phyloP scores from a whole-genome alignment of 2,329 filamentous ascomycete genomes.

The Cordyceps javanica region DNA sequence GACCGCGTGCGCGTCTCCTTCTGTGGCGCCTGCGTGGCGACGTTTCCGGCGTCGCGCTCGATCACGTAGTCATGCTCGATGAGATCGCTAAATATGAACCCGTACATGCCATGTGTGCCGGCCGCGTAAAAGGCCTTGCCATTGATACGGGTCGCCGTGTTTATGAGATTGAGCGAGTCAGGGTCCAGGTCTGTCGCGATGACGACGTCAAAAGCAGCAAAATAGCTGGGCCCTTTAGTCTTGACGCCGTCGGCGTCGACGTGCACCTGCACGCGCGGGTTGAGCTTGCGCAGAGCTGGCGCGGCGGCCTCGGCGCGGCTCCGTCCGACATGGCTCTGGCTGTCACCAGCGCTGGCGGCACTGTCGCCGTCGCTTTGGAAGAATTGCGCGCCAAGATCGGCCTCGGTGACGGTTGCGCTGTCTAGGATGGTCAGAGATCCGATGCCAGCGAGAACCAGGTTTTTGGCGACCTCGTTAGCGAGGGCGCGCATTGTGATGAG shows the following conservation, averaged over 20 bases:
- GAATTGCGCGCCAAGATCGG: slow-evolving; percentile 78
- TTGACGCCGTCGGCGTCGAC: slow-evolving; percentile 63
- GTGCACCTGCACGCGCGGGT: slow-evolving; percentile 76
- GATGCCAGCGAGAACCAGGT: slow-evolving; percentile 89
- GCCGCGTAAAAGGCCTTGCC: slow-evolving; percentile 83
- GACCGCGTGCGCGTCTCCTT: slow-evolving; percentile 73
- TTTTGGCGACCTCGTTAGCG: slow-evolving; percentile 94
- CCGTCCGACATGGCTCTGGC: slow-evolving; percentile 62
- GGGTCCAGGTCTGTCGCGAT: slow-evolving; percentile 87
- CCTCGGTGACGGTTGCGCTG: slow-evolving; percentile 64
- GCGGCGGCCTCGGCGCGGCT: slow-evolving; percentile 81
- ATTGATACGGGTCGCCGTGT: slow-evolving; percentile 75
- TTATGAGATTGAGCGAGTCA: slow-evolving; percentile 67
- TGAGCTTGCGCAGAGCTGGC: slow-evolving; percentile 74
- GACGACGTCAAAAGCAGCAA: slow-evolving; percentile 72
- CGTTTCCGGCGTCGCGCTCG: slow-evolving; percentile 75
- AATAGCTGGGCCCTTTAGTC: slow-evolving; percentile 66
- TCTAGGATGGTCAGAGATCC: slow-evolving; percentile 86
- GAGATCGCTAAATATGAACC: slow-evolving; percentile 90
- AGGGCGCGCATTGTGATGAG: slow-evolving; percentile 83
- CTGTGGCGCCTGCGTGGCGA: slow-evolving; percentile 46
- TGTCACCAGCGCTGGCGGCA: slow-evolving; percentile 9
- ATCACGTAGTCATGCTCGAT: slow-evolving; percentile 87
- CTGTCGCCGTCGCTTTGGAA: slow-evolving; percentile 55
- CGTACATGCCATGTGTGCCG: slow-evolving; percentile 81